Evolutionary conservation across 2,329 filamentous ascomycete genomes (phyloP), one percentile per base, ranked within the genome.

Genomic region (Phialemonium atrogriseum): DNA sequence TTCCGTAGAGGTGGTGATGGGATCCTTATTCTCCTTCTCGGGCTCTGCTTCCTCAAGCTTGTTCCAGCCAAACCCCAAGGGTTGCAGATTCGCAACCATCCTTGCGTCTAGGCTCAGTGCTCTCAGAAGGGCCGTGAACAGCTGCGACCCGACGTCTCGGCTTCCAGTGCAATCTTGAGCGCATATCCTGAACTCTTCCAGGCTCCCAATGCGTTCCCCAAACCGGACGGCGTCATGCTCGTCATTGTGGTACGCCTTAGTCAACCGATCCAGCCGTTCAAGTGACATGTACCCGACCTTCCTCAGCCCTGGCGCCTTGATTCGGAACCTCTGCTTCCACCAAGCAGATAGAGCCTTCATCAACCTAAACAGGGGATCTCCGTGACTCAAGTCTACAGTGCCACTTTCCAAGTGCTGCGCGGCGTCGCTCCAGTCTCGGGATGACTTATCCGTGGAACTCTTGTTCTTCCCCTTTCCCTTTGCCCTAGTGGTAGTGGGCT

Each of bases 261-360:
- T 75, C 37, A 91, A 67, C n/a, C 78, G 72, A 44, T 86, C 80
- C 3, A 94, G 60, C 15, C 76, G 70, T 44, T 80, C 68, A n/a
- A 86, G 70, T 1, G 82, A 69, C 62, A 89, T 82, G 51, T 96
- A 96, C 0, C 91, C 91, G 50, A 75, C 70, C 59, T 96, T 98
- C n/a, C 88, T 73, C 14, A 96, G 50, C 0, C 84, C 85, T 0
- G 88, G 86, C 0, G 80, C 72, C 1, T 77, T 85, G 25, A 91
- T 68, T 2, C 66, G 72, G 54, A 94, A 98, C 20, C 79, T 70
- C 46, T 87, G 82, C 51, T 80, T 87, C 91, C 91, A 98, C 67
- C 86, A 95, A 2, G 78, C 72, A 8, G 80, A 68, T n/a, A 98
- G 59, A 4, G 76, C 67, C 46, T 81, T 82, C 48, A 96, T 66